Conservation (phyloP, 2,329 filamentous ascomycete species). For the Dactylellina drechsleri region DNA sequence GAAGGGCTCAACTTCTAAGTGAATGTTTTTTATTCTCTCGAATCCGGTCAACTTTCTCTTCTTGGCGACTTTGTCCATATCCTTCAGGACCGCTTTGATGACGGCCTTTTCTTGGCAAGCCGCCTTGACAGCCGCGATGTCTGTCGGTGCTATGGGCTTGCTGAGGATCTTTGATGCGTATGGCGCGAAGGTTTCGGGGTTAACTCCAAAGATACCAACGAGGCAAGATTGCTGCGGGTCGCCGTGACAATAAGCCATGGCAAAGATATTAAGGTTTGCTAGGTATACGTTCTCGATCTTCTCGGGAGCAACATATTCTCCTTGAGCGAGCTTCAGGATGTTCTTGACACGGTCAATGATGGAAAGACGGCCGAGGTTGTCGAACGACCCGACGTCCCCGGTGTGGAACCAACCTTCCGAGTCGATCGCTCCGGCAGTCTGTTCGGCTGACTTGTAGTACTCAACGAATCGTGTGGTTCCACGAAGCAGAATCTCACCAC, state of each 20-base stretch:
- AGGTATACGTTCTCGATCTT: constrained; percentile 95
- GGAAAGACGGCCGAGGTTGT: constrained; percentile 84
- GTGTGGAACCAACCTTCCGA: constrained; percentile 97
- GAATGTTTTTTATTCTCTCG: constrained; percentile 79
- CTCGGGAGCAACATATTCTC: constrained; percentile 97
- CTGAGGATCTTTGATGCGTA: constrained; percentile 82
- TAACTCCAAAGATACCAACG: constrained; percentile 87
- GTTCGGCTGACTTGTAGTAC: constrained; percentile 89
- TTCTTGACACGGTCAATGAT: constrained; percentile 99
- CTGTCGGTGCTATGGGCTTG: constrained; percentile 71
- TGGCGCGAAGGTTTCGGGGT: constrained; percentile 82
- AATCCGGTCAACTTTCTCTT: constrained; percentile 91
- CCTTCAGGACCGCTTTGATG: constrained; percentile 77
- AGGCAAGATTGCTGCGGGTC: constrained; percentile 83
- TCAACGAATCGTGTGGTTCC: constrained; percentile 82
- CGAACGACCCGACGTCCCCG: constrained; percentile 87
- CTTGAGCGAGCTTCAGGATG: constrained; percentile 96
- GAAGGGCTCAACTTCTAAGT: constrained; percentile 87
- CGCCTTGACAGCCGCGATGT: constrained; percentile 73
- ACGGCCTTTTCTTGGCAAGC: constrained; percentile 77
- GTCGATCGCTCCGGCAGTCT: constrained; percentile 83
- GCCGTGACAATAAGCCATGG: constrained; percentile 86
- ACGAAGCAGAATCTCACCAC: constrained; percentile 86
- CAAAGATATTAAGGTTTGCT: constrained; percentile 79
- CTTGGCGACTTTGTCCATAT: constrained; percentile 80